phyloP scores from a whole-genome alignment of 1,139 yeast species.

The Kluyveromyces marxianus region DNA sequence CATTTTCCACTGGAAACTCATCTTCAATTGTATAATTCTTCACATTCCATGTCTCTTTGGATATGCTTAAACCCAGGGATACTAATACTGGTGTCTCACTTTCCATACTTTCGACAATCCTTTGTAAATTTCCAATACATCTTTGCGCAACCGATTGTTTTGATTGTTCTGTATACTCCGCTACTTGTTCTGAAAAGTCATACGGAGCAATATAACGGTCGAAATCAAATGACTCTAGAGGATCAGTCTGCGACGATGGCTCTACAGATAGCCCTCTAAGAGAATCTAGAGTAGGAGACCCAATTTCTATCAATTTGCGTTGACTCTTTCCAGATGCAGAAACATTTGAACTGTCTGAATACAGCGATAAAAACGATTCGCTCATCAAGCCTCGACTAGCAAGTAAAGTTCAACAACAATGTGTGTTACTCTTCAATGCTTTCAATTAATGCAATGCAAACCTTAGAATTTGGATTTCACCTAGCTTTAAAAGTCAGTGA shows the following conservation, averaged over 20 bases:
- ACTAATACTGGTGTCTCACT: constrained; percentile 3
- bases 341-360: constrained; percentile 9
- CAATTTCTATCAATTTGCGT: constrained; percentile 3
- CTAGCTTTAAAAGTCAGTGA: too few relatives aligned
- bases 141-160: constrained; percentile 7
- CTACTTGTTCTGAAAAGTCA: constrained; percentile 1
- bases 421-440: too few relatives aligned
- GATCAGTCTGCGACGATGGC: too few relatives aligned
- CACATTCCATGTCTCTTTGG: constrained; percentile 12
- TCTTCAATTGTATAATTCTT: constrained; percentile 7
- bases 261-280: neutral
- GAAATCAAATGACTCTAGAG: neutral
- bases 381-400: constrained; percentile 2
- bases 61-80: constrained; percentile 9
- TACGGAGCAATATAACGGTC: neutral
- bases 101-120: constrained; percentile 10
- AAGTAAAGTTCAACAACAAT: neutral
- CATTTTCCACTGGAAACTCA: constrained; percentile 13
- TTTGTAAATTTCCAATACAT: constrained; percentile 9
- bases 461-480: too few relatives aligned
- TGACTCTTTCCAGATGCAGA: constrained; percentile 8
- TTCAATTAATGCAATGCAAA: too few relatives aligned
- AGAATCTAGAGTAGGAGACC: neutral
- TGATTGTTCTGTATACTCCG: neutral
- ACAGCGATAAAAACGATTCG: constrained; percentile 9